These are phyloP conservation scores for Pseudotsuga menziesii DNA, from an alignment of 75 land plant genomes.

Conservation along the genomic window DNA sequence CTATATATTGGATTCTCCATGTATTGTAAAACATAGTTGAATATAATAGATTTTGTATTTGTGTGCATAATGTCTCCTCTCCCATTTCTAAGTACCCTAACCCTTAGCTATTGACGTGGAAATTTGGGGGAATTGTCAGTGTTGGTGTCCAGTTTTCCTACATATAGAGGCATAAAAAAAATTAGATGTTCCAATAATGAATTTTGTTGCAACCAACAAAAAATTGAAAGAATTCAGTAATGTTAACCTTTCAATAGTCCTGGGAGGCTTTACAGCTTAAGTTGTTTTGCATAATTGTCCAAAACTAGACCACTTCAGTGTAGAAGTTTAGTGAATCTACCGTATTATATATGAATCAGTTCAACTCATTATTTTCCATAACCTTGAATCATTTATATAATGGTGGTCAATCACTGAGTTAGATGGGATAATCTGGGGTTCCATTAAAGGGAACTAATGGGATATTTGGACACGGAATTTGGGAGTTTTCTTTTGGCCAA, in stretches of 20 bases:
- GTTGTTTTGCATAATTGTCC: constrained; percentile 15
- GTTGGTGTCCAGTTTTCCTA: too few species aligned
- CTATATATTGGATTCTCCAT: too few species aligned
- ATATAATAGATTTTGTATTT: too few species aligned
- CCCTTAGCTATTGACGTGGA: too few species aligned
- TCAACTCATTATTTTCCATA: constrained; percentile 24
- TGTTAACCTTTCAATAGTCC: constrained; percentile 6
- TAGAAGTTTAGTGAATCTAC: constrained; percentile 21
- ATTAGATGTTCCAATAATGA: too few species aligned
- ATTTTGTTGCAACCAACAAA: constrained; percentile 17
- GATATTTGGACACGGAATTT: constrained; percentile 15
- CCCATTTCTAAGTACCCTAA: too few species aligned
- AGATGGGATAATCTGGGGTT: constrained; percentile 26
- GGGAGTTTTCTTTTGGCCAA: constrained; percentile 17
- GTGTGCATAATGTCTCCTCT: too few species aligned
- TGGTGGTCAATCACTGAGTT: too few species aligned
- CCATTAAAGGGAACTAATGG: constrained; percentile 9
- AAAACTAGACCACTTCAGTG: constrained; percentile 16
- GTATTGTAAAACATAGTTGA: too few species aligned
- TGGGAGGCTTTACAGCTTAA: constrained; percentile 14
- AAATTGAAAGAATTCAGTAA: constrained; percentile 17
- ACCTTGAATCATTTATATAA: constrained; percentile 16
- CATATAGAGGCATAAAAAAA: too few species aligned
- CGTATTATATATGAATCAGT: constrained; percentile 17
- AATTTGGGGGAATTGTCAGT: too few species aligned